Conservation (phyloP, 2,329 filamentous ascomycete species). For the Fusarium temperatum region DNA sequence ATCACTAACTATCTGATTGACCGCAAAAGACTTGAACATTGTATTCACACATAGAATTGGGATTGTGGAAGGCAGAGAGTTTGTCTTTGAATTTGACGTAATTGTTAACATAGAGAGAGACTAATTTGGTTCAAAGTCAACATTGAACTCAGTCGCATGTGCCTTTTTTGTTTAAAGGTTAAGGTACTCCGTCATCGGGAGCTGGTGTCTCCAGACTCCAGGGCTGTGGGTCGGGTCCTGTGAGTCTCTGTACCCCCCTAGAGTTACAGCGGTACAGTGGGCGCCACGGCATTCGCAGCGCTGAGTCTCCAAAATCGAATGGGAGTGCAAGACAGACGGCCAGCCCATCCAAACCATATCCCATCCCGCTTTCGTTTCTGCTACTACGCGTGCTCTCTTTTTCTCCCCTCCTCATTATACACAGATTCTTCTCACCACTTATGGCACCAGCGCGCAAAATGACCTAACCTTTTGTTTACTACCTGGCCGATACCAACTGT, state of each 20-base stretch:
- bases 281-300: slow-evolving; percentile 32
- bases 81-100: neutral
- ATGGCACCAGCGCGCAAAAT: slow-evolving; percentile 36
- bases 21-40: neutral
- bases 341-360: slow-evolving; percentile 7
- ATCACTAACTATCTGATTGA: neutral
- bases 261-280: slow-evolving; percentile 6
- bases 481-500: slow-evolving; percentile 33
- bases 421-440: slow-evolving; percentile 24
- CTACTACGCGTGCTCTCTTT: slow-evolving; percentile 37
- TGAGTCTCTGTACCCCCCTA: slow-evolving; percentile 18
- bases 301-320: slow-evolving; percentile 41
- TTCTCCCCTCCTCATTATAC: slow-evolving; percentile 35
- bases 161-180: slow-evolving; percentile 28
- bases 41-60: neutral
- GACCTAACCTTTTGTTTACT: slow-evolving; percentile 34
- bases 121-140: neutral
- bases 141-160: slow-evolving; percentile 1
- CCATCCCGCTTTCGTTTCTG: slow-evolving; percentile 35
- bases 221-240: slow-evolving; percentile 22
- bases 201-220: slow-evolving; percentile 39
- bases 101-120: neutral
- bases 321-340: slow-evolving; percentile 23
- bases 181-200: slow-evolving; percentile 37
- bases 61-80: neutral